Conservation (phyloP, 139 green algal species). For the Chlamydomonas incerta region DNA sequence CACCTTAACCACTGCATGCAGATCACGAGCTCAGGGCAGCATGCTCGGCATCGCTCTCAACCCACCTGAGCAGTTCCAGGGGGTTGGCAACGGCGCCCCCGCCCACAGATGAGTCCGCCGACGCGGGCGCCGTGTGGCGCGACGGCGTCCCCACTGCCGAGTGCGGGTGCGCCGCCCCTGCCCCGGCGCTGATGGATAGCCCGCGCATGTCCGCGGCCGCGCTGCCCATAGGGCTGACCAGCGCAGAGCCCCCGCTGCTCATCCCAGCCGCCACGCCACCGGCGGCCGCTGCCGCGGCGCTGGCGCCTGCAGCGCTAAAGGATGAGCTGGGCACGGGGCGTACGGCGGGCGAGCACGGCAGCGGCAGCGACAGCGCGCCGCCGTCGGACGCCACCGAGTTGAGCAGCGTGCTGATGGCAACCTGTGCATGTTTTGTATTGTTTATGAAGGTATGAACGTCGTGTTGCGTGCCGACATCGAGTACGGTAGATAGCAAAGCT, state of each 20-base stretch:
- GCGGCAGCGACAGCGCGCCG: not conserved
- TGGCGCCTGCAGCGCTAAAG: too few relatives aligned
- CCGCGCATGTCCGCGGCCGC: not conserved
- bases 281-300: not conserved
- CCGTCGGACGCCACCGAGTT: constrained; percentile 22
- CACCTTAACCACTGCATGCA: too few relatives aligned
- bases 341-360: not conserved
- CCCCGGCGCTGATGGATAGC: not conserved
- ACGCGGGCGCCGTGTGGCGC: not conserved
- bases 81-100: not conserved
- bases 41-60: too few relatives aligned
- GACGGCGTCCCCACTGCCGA: not conserved
- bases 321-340: not conserved
- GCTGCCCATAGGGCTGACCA: not conserved
- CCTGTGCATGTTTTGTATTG: too few relatives aligned
- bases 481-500: too few relatives aligned
- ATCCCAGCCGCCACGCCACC: not conserved
- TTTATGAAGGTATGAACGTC: too few relatives aligned
- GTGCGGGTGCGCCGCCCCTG: not conserved
- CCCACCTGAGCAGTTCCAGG: not conserved
- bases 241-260: not conserved
- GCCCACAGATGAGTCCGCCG: not conserved
- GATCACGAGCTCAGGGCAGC: too few relatives aligned
- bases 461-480: too few relatives aligned
- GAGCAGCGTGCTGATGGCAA: constrained; percentile 68